Evolutionary conservation across 352 stramenopile genomes (phyloP).

Genomic region (Globisporangium ultimum): DNA sequence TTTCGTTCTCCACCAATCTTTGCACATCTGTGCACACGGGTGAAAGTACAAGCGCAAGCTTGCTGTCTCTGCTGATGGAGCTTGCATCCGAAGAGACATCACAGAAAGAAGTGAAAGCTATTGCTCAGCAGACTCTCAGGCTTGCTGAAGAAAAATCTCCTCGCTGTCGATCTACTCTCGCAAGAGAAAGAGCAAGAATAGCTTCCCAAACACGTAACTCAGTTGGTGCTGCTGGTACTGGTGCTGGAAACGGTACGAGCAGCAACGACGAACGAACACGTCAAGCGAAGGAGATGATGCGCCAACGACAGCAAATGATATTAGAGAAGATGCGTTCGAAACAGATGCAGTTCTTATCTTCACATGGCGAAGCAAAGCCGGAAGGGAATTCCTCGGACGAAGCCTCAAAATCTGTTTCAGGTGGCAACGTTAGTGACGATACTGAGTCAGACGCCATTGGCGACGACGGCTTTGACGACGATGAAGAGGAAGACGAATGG

Average conservation of each 20-base stretch:
- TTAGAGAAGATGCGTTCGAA: conserved; percentile 68
- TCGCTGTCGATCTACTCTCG: conserved; percentile 4
- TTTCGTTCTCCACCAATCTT: conserved; percentile 39
- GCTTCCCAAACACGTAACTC: neutral
- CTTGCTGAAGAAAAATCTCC: conserved; percentile 13
- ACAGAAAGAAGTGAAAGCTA: conserved; percentile 5
- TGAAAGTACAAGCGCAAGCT: conserved; percentile 14
- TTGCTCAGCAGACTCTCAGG: conserved; percentile 10
- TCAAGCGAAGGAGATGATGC: conserved; percentile 60
- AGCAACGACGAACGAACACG: conserved; percentile 19
- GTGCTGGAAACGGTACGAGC: conserved; percentile 4
- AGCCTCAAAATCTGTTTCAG: conserved; percentile 3
- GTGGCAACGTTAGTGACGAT: conserved; percentile 16
- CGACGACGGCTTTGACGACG: conserved; percentile 38
- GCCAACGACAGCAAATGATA: conserved; percentile 59
- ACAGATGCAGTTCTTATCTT: conserved; percentile 69
- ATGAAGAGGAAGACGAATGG: conserved; percentile 74
- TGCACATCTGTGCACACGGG: conserved; percentile 11
- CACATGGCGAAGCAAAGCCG: conserved; percentile 27
- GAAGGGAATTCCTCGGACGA: conserved; percentile 8
- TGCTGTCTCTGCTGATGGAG: conserved; percentile 7
- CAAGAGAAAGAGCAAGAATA: neutral
- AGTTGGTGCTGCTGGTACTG: neutral
- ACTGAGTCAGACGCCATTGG: conserved; percentile 34
- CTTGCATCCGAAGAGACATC: conserved; percentile 7